Base-by-base conservation (phyloP, 2,329 filamentous ascomycete species). In the Seiridium cupressi region DNA sequence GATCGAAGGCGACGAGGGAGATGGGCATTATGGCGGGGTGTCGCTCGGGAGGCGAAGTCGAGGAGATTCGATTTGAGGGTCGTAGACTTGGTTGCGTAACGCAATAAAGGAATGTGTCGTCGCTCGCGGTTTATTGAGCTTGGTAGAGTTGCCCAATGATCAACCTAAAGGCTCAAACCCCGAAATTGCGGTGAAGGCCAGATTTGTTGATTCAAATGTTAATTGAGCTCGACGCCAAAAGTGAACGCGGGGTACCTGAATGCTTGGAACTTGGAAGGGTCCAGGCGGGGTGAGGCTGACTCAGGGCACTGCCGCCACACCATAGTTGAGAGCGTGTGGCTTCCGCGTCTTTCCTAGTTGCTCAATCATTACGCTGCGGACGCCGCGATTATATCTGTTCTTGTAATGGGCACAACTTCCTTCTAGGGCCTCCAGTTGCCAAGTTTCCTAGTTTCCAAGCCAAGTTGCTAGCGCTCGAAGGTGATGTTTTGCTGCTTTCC, bases 1-100 rank as follows among this genome's bases (percentile, higher is more conserved):
- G 71, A 58, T 74, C 73, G 58, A 76, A 75, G 26, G 72, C 73
- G 40, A 75, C 69, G 51, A 76, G 70, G 18, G 65, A 62, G 56
- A 74, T 72, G 34, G 51, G 51, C 38, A 48, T 49, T 35, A 31
- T 51, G 31, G 38, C 47, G 46, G 44, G n/a, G 35, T 26, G 44
- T 48, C 18, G n/a, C 18, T 48, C 8, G 8, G 13, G 8, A 3
- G n/a, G n/a, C 18, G 46, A 8, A 48, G 13, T 7, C 8, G 26
- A 48, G 18, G 2, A 8, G 46, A 42, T 8, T 26, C 18, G 18
- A 26, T 49, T 49, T 32, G 35, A 48, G 47, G 26, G 47, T 26
- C 10, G 47, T 26, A 6, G 47, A 13, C 18, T 3, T 32, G 32
- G 47, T 26, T 49, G 47, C 1, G 47, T 32, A 49, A 35, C 31